phyloP scores from a whole-genome alignment of 495 filamentous ascomycete species.

The Lasiosphaeria hispida region DNA sequence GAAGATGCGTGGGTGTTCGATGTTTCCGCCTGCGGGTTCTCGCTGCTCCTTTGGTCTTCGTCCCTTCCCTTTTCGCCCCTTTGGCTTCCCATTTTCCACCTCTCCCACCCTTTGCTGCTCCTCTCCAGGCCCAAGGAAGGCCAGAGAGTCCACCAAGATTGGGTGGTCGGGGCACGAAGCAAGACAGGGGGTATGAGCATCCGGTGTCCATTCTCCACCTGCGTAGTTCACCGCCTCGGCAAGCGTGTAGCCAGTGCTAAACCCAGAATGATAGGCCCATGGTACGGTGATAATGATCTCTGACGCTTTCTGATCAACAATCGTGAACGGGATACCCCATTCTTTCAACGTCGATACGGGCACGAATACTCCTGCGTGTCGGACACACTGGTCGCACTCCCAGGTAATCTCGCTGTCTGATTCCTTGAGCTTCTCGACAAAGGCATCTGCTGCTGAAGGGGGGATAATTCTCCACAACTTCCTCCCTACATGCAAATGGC shows the following conservation, averaged over 20 bases:
- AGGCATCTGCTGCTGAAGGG: conserved; percentile 40
- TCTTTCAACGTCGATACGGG: conserved; percentile 10
- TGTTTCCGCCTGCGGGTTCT: background rate
- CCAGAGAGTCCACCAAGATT: conserved; percentile 2
- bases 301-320: conserved; percentile 46
- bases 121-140: conserved; percentile 10
- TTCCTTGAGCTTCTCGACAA: conserved; percentile 29
- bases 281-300: conserved; percentile 47
- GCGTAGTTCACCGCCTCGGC: conserved; percentile 51
- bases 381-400: conserved; percentile 17
- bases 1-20: no score
- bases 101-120: conserved; percentile 8
- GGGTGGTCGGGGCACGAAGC: background rate
- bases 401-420: background rate
- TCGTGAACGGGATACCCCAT: conserved; percentile 19
- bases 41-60: background rate
- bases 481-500: conserved; percentile 16
- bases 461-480: conserved; percentile 22
- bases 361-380: conserved; percentile 17
- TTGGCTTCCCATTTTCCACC: background rate
- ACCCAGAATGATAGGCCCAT: conserved; percentile 28
- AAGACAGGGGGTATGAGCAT: conserved; percentile 8
- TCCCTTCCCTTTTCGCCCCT: no score
- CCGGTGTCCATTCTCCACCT: conserved; percentile 15
- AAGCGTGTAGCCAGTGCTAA: conserved; percentile 50